These are phyloP conservation scores for Globisporangium cederbergense DNA, from an alignment of 352 stramenopile species.

Conservation along the genomic window DNA sequence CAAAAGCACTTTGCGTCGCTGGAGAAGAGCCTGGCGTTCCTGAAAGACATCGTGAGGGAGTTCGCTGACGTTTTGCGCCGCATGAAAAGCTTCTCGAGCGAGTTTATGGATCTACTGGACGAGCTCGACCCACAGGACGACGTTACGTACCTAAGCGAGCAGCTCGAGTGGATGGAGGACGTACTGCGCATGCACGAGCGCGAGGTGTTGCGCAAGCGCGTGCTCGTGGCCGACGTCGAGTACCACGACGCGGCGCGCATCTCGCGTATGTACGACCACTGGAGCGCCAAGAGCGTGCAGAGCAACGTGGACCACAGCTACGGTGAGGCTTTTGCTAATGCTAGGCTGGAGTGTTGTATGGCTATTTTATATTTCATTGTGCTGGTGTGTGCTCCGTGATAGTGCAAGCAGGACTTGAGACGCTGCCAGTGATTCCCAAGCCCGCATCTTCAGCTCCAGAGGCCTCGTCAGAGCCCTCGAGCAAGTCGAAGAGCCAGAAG, in stretches of 20 bases:
- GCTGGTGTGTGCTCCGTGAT: background rate
- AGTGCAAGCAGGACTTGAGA: conserved; percentile 43
- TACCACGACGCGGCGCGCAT: conserved; percentile 44
- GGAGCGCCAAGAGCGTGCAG: conserved; percentile 28
- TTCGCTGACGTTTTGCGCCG: conserved; percentile 40
- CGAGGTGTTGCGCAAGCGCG: conserved; percentile 54
- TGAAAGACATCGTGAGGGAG: conserved; percentile 48
- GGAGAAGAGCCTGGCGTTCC: conserved; percentile 60
- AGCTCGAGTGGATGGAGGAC: conserved; percentile 77
- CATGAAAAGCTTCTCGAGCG: conserved; percentile 36
- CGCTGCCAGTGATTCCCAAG: conserved; percentile 25
- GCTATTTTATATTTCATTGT: background rate
- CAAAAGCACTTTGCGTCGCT: conserved; percentile 65
- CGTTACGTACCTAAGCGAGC: conserved; percentile 11
- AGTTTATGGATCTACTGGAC: conserved; percentile 32
- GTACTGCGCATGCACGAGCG: conserved; percentile 64
- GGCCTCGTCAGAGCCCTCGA: background rate
- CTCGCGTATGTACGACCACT: conserved; percentile 37
- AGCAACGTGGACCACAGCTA: conserved; percentile 52
- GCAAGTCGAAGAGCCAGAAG: conserved; percentile 28
- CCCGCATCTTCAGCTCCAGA: background rate
- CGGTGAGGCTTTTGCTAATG: conserved; percentile 25
- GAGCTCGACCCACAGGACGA: conserved; percentile 15
- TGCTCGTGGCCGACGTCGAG: conserved; percentile 47
- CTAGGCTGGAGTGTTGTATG: background rate